Conservation (phyloP, 331 rosid species). For the Quercus lobata region DNA sequence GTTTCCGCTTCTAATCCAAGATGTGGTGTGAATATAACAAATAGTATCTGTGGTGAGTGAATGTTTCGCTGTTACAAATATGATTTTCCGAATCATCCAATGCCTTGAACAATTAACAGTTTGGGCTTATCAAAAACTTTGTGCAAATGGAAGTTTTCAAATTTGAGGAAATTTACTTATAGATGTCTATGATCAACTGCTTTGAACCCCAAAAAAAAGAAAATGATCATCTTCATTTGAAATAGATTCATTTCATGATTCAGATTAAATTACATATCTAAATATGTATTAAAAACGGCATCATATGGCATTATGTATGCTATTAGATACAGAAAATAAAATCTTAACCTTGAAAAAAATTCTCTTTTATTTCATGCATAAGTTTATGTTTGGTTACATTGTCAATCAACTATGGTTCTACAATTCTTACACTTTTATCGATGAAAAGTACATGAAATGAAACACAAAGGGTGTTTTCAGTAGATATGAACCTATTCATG, state of each 20-base stretch:
- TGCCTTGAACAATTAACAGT: not conserved
- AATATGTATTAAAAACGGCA: too few relatives aligned
- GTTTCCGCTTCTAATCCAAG: not conserved
- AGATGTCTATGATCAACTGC: not conserved
- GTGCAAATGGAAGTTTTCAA: not conserved
- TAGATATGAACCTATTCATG: not conserved
- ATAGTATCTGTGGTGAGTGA: not conserved
- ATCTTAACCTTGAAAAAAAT: too few relatives aligned
- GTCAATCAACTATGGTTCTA: too few relatives aligned
- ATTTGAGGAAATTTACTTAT: not conserved
- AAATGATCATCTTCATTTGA: too few relatives aligned
- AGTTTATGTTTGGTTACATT: not conserved
- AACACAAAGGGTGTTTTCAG: not conserved
- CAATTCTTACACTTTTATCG: not conserved
- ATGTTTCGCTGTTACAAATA: not conserved
- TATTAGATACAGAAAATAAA: not conserved
- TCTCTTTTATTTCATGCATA: not conserved
- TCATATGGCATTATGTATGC: too few relatives aligned
- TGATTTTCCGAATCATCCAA: not conserved
- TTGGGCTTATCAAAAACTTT: too few relatives aligned
- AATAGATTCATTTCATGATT: too few relatives aligned
- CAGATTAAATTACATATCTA: too few relatives aligned
- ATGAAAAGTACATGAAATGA: not conserved
- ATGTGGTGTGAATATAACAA: too few relatives aligned
- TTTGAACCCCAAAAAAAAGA: not conserved